These are phyloP conservation scores for Cichorium intybus DNA, from an alignment of 140 eudicot genomes.

Conservation along the genomic window DNA sequence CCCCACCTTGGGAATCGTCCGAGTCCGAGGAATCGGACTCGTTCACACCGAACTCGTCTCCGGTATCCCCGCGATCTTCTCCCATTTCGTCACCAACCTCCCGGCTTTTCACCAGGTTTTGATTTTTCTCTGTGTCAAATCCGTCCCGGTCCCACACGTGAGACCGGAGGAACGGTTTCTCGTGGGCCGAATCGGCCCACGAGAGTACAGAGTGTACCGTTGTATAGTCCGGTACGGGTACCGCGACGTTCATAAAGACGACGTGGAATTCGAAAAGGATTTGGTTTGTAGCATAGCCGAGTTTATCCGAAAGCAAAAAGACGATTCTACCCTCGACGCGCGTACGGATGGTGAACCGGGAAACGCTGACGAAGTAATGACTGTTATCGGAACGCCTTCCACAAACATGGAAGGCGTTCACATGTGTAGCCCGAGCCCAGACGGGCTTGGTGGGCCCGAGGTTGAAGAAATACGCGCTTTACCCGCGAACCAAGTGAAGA, in stretches of 20 bases:
- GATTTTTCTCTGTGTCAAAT: slow-evolving; percentile 78
- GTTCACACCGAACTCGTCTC: slow-evolving; percentile 93
- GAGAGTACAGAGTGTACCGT: slow-evolving; percentile 64
- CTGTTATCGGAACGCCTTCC: slow-evolving; percentile 71
- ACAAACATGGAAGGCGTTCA: slow-evolving; percentile 49
- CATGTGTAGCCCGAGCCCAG: slow-evolving; percentile 24
- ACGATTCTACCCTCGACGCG: slow-evolving; percentile 3
- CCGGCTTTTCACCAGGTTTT: slow-evolving; percentile 98
- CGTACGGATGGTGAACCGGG: slow-evolving; percentile 16
- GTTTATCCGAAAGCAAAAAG: slow-evolving; percentile 58
- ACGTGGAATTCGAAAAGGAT: slow-evolving; percentile 78
- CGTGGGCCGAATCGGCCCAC: slow-evolving; percentile 87
- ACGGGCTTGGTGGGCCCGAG: slow-evolving; percentile 30
- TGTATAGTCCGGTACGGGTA: slow-evolving; percentile 94
- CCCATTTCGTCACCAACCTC: slow-evolving; percentile 92
- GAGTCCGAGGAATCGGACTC: slow-evolving; percentile 92
- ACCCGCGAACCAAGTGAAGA: slow-evolving; percentile 29
- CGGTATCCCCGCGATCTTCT: slow-evolving; percentile 94
- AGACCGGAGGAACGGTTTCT: slow-evolving; percentile 80
- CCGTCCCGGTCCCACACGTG: slow-evolving; percentile 89
- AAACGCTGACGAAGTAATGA: slow-evolving; percentile 54
- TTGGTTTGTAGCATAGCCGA: slow-evolving; percentile 87
- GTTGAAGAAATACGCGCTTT: slow-evolving; percentile 40
- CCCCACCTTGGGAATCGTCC: slow-evolving; percentile 87
- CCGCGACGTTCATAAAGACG: slow-evolving; percentile 89